phyloP scores from a whole-genome alignment of 2,329 filamentous ascomycete genomes.

The Xylariaceae sp. region DNA sequence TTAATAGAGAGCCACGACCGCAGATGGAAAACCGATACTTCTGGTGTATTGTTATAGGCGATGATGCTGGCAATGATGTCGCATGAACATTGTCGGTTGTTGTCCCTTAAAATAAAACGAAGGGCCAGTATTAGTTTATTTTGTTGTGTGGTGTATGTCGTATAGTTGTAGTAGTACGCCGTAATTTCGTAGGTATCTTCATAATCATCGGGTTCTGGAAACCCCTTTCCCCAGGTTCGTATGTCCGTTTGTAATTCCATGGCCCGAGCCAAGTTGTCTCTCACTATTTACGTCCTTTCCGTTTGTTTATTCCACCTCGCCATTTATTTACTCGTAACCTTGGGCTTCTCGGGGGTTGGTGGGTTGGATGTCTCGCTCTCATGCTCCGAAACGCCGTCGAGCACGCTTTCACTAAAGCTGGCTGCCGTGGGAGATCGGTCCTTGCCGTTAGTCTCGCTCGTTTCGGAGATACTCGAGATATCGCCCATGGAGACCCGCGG shows the following conservation, averaged over 20 bases:
- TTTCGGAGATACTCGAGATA: constrained; percentile 32
- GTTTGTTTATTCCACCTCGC: neutral
- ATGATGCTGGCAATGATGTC: too few relatives aligned
- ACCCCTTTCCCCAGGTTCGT: neutral
- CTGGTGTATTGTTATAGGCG: too few relatives aligned
- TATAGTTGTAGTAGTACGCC: too few relatives aligned
- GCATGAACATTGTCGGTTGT: too few relatives aligned
- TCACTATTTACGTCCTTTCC: neutral
- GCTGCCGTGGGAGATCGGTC: constrained; percentile 36
- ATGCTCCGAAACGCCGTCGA: constrained; percentile 34
- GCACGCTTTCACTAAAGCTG: constrained; percentile 43
- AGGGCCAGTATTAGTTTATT: too few relatives aligned
- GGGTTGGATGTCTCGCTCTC: constrained; percentile 26
- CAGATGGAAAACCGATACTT: too few relatives aligned
- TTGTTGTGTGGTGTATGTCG: too few relatives aligned
- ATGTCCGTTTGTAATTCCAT: neutral
- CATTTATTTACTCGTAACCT: constrained; percentile 2
- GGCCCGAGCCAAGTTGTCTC: neutral
- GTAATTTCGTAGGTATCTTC: too few relatives aligned
- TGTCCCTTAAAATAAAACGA: too few relatives aligned
- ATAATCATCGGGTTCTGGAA: too few relatives aligned
- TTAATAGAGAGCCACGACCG: too few relatives aligned
- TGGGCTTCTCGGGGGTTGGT: constrained; percentile 23
- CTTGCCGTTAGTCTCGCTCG: constrained; percentile 24
- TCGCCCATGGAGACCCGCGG: constrained; percentile 34